Conservation (phyloP, 495 filamentous ascomycete genomes). For the Trichoderma parareesei region DNA sequence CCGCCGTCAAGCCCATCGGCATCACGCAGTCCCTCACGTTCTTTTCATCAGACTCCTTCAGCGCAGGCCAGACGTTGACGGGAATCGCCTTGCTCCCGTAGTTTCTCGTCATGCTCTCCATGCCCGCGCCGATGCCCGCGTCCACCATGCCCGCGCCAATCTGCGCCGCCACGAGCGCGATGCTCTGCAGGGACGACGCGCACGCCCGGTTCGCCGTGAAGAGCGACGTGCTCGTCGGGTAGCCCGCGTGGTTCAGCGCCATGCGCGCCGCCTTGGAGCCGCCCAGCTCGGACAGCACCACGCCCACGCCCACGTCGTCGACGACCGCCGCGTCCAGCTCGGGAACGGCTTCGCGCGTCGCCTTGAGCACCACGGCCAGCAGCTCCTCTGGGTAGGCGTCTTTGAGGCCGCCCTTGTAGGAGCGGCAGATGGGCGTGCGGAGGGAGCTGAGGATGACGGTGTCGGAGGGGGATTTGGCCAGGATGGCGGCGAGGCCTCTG, state of each 20-base stretch:
- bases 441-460: slow-evolving; percentile 83
- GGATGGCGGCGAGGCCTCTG: slow-evolving; percentile 62
- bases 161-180: slow-evolving; percentile 60
- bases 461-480: slow-evolving; percentile 72
- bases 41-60: slow-evolving; percentile 54
- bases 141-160: slow-evolving; percentile 65
- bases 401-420: slow-evolving; percentile 74
- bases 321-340: slow-evolving; percentile 64
- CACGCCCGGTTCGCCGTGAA: slow-evolving; percentile 87
- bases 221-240: slow-evolving; percentile 61
- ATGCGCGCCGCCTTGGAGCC: slow-evolving; percentile 87
- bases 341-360: slow-evolving; percentile 61
- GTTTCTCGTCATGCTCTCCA: slow-evolving; percentile 91
- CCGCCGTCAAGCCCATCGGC: slow-evolving; percentile 88
- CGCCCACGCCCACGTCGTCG: slow-evolving; percentile 77
- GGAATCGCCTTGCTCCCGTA: slow-evolving; percentile 80
- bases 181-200: slow-evolving; percentile 63
- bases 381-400: slow-evolving; percentile 89
- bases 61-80: slow-evolving; percentile 64
- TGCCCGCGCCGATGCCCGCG: slow-evolving; percentile 79
- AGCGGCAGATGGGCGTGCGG: slow-evolving; percentile 76
- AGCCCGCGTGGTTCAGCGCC: slow-evolving; percentile 76
- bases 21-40: slow-evolving; percentile 82
- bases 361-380: slow-evolving; percentile 70
- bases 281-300: slow-evolving; percentile 83